These are phyloP conservation scores for Blepharisma stoltei DNA, from an alignment of 73 alveolate species.

Conservation along the genomic window DNA sequence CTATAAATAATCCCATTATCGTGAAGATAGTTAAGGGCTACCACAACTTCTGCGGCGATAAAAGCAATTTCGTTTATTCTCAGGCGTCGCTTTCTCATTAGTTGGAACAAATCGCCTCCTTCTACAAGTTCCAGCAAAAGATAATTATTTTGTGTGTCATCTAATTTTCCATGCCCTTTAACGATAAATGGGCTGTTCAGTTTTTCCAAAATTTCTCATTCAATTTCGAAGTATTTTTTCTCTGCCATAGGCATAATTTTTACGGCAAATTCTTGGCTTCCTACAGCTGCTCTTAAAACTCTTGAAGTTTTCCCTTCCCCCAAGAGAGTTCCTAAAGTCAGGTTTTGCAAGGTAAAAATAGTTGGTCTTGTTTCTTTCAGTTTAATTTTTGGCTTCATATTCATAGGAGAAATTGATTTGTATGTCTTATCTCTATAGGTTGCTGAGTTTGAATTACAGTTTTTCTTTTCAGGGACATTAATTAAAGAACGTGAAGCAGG, in stretches of 20 bases:
- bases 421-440: neutral
- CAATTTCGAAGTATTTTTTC: neutral
- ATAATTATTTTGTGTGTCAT: constrained; percentile 2
- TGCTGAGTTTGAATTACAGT: no score
- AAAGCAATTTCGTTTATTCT: neutral
- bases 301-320: constrained; percentile 15
- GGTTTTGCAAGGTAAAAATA: neutral
- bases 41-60: constrained; percentile 39
- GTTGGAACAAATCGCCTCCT: constrained; percentile 23
- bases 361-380: constrained; percentile 6
- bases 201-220: neutral
- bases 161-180: neutral
- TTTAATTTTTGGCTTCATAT: neutral
- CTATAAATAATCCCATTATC: constrained; percentile 20
- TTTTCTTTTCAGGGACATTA: no score
- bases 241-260: neutral
- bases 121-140: neutral
- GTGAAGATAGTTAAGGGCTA: constrained; percentile 26
- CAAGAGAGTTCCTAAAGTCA: neutral
- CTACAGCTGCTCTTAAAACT: neutral
- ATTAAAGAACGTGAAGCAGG: no score
- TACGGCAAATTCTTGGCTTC: neutral
- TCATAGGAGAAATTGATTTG: neutral
- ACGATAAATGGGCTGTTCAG: constrained; percentile 15
- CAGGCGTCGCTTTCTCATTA: neutral